A percentile compares a stretch with the other conserved stretches of the same genome.
Evolutionary conservation across 2,329 filamentous ascomycete genomes (phyloP).

Genomic region (Exophiala oligosperma): DNA sequence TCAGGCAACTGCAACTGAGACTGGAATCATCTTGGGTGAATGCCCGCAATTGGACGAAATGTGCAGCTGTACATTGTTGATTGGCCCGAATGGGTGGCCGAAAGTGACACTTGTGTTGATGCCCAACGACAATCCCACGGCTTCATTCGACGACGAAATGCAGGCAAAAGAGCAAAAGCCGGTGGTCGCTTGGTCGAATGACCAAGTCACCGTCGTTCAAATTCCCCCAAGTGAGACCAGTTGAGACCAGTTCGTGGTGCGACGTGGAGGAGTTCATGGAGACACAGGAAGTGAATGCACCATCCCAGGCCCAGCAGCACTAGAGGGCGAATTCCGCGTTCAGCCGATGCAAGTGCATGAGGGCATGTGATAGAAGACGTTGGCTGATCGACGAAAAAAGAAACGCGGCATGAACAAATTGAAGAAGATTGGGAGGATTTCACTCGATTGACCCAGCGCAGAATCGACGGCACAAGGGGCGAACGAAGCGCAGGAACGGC

Average conservation of each 20-base stretch:
- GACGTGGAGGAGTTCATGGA: conserved; percentile 21
- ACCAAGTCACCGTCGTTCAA: conserved; percentile 4
- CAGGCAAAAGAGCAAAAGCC: conserved; percentile 1
- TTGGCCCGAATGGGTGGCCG: conserved; percentile 21
- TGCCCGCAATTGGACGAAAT: conserved; percentile 19
- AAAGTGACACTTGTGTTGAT: conserved; percentile 20
- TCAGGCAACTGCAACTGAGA: conserved; percentile 23
- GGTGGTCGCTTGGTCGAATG: neutral
- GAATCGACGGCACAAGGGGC: neutral
- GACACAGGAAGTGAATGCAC: neutral
- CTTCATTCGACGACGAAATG: conserved; percentile 7
- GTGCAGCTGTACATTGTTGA: conserved; percentile 11
- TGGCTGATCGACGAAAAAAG: neutral
- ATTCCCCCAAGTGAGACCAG: conserved; percentile 5
- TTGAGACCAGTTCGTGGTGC: conserved; percentile 18
- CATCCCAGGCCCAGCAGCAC: conserved; percentile 4
- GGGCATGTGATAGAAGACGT: neutral
- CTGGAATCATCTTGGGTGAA: conserved; percentile 16
- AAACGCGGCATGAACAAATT: neutral
- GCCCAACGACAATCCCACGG: conserved; percentile 19
- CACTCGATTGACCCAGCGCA: neutral
- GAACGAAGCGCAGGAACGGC: conserved; percentile 1
- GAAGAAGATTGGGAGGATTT: neutral
- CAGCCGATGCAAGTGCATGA: neutral
- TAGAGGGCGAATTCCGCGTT: too few relatives aligned